Base-by-base conservation (phyloP, 495 filamentous ascomycete species). In the Penicillium malachiteum region DNA sequence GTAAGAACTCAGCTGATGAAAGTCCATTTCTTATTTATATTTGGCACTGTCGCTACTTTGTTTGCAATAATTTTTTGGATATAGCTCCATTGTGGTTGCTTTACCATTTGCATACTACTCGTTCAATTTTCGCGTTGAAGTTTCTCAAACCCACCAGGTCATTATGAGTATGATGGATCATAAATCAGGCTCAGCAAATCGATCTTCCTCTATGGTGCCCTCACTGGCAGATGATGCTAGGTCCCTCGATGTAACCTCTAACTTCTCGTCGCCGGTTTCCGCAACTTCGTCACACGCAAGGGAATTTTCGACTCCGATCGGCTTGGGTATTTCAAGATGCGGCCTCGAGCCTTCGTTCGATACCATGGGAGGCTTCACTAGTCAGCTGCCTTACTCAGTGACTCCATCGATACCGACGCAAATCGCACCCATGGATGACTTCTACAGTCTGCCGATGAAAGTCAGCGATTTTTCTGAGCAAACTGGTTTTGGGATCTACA, bases 261-360 rank as follows among this genome's bases (percentile, higher is more conserved):
- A 53, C 7, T 67, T 67, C 50, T 56, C 67, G 1, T 63, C 67
- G 3, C 60, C 63, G 0, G 51, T 60, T n/a, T 59, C 54, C 30
- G 41, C 58, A 26, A 47, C 47, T 1, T 35, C 60, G 16, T 47
- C 54, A 8, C 64, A 65, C 38, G 40, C 57, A 18, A 40, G 38
- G n/a, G 42, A 55, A 11, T 52, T 60, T 40, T 55, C 55, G 35
- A 38, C 57, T 11, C 9, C 54, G 10, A 39, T 61, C 13, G 71
- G 72, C 9, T 41, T 76, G n/a, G 75, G 72, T 0, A 73, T 76
- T 14, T 61, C 63, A n/a, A 50, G 59, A 39, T 67, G 64, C 49
- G 65, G 60, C 1, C 60, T 67, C 26, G 67, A 69, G 14, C 26
- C 47, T 17, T 13, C 45, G 2, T 50, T 55, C 13, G 46, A 52